Conservation (phyloP, 164 flowering plant species). For the Kingdonia uniflora region DNA sequence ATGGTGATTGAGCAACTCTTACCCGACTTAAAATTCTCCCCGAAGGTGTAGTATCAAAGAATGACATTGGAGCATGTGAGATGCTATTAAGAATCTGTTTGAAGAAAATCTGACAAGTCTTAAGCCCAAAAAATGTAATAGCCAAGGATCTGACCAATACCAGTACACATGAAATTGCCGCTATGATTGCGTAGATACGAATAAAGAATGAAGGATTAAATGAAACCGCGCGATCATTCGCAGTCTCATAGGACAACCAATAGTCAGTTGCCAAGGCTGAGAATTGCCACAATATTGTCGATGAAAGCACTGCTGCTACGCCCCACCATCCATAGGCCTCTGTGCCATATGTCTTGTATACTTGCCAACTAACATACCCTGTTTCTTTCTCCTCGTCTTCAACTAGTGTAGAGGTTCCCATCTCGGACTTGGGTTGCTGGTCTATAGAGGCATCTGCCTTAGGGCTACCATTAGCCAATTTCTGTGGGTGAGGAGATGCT, state of each 20-base stretch:
- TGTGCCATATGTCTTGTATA: conserved; percentile 70
- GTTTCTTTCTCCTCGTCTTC: conserved; percentile 86
- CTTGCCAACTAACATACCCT: conserved; percentile 58
- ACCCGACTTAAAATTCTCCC: conserved; percentile 96
- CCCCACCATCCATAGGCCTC: conserved; percentile 99
- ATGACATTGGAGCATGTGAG: conserved; percentile 95
- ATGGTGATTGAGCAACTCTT: conserved; percentile 10
- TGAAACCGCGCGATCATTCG: conserved; percentile 34
- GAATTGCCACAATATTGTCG: conserved; percentile 61
- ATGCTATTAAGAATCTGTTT: conserved; percentile 59
- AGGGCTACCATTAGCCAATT: conserved; percentile 37
- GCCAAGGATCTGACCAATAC: conserved; percentile 35
- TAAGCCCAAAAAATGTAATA: conserved; percentile 49
- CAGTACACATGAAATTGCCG: conserved; percentile 41
- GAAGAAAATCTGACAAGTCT: too few relatives aligned
- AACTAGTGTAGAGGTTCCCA: conserved; percentile 55
- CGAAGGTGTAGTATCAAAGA: conserved; percentile 96
- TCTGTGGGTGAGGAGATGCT: conserved; percentile 10
- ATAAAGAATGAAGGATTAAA: conserved; percentile 64
- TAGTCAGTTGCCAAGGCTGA: conserved; percentile 75
- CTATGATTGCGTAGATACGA: conserved; percentile 46
- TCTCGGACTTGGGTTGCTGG: conserved; percentile 24
- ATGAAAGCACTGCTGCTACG: conserved; percentile 25
- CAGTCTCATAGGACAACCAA: conserved; percentile 91
- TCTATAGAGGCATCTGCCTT: conserved; percentile 30